Evolutionary conservation across 305 asterid species (phyloP).

Genomic region (Lippia alba): DNA sequence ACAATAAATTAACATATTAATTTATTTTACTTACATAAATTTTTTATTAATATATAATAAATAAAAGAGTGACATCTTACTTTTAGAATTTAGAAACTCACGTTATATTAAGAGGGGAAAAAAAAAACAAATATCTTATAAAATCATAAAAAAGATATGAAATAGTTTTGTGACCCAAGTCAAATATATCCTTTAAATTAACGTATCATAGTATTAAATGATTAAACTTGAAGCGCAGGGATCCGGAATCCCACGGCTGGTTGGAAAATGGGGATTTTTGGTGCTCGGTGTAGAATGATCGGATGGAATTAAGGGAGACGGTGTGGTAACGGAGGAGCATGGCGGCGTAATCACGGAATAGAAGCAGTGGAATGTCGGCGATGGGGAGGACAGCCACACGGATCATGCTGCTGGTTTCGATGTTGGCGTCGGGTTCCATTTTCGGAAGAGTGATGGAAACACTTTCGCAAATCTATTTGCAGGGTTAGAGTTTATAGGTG

Average conservation of each 20-base stretch:
- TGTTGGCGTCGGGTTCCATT: constrained; percentile 98
- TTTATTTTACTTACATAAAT: too few relatives aligned
- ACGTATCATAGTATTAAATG: too few relatives aligned
- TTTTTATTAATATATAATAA: too few relatives aligned
- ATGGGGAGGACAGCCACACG: constrained; percentile 91
- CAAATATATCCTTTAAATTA: too few relatives aligned
- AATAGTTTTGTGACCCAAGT: too few relatives aligned
- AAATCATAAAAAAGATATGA: too few relatives aligned
- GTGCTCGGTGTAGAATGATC: constrained; percentile 96
- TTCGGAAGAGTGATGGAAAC: constrained; percentile 29
- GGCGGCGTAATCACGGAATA: constrained; percentile 84
- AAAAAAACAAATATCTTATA: too few relatives aligned
- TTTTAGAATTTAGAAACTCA: too few relatives aligned
- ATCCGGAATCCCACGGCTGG: constrained; percentile 95
- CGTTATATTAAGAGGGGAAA: too few relatives aligned
- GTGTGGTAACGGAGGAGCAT: constrained; percentile 86
- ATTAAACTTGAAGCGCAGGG: constrained; percentile 85
- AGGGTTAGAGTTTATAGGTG: background rate
- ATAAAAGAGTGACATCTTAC: too few relatives aligned
- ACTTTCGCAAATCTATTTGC: constrained; percentile 18
- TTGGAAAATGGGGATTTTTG: constrained; percentile 89
- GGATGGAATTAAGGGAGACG: constrained; percentile 80
- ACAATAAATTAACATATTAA: too few relatives aligned
- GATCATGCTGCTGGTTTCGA: constrained; percentile 94
- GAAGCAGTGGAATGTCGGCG: constrained; percentile 59